These are phyloP conservation scores for Zhuliangozyma parablackwelliae DNA, from an alignment of 1,139 yeast species.

Conservation along the genomic window DNA sequence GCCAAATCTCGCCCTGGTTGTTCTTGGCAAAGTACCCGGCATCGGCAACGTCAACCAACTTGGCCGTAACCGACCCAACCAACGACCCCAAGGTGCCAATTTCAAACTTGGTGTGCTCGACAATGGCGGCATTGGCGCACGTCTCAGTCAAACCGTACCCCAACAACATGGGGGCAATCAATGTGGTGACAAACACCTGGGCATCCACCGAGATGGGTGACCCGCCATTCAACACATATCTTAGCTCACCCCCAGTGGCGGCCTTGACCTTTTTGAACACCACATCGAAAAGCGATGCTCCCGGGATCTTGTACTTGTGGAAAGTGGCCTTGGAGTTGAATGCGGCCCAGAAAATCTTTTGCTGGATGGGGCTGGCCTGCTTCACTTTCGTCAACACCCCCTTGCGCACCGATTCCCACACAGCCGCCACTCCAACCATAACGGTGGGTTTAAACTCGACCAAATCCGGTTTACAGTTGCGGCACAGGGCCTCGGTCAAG, in stretches of 20 bases:
- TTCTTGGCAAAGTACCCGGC: constrained; percentile 90
- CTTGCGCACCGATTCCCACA: constrained; percentile 94
- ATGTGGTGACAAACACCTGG: constrained; percentile 73
- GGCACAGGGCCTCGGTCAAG: constrained; percentile 73
- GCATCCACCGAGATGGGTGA: constrained; percentile 85
- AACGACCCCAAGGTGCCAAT: constrained; percentile 78
- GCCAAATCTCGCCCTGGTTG: constrained; percentile 87
- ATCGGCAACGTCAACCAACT: constrained; percentile 86
- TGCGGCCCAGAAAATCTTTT: constrained; percentile 87
- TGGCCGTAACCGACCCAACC: constrained; percentile 78
- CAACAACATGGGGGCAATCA: constrained; percentile 82
- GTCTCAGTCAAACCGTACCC: constrained; percentile 99
- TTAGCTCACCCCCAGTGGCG: constrained; percentile 91
- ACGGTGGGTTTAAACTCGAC: constrained; percentile 83
- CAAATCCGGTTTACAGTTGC: constrained; percentile 85
- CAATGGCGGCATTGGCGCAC: constrained; percentile 78
- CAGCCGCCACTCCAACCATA: constrained; percentile 99
- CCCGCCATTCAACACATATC: constrained; percentile 83
- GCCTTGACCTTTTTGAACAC: constrained; percentile 85
- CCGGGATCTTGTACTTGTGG: constrained; percentile 65
- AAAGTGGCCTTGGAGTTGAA: constrained; percentile 66
- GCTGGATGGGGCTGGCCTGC: constrained; percentile 62
- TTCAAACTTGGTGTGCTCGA: constrained; percentile 62
- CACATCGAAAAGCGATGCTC: constrained; percentile 56
- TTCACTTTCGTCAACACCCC: constrained; percentile 79